Base-by-base conservation (phyloP, 2,329 filamentous ascomycete genomes). In the Ophiostoma tasmaniense region DNA sequence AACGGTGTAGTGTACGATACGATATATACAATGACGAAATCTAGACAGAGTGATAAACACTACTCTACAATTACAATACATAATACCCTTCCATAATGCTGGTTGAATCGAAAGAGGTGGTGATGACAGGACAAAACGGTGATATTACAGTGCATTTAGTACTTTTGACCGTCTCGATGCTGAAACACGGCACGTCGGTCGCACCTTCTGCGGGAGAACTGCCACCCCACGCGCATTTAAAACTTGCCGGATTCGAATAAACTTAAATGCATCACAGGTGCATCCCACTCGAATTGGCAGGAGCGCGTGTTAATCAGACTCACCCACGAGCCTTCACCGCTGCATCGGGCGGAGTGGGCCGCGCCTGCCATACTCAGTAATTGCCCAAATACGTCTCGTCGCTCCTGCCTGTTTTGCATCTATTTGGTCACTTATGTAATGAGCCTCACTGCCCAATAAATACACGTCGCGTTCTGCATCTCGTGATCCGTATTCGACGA, bases 1-100 rank as follows among this genome's bases (percentile, higher is more conserved):
- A 64, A 39, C 30, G 61, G 61, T 37, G 59, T 5, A 11, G 61
- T 64, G 61, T 64, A 64, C 61, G 61, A 64, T 64, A 64, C 55
- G 50, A 55, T 55, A 55, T 55, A 59, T 59, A 55, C 50, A n/a
- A 55, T 55, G 8, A 55, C 22, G n/a, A 55, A 25, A 28, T 55
- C 50, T 28, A 33, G 55, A 61, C 55, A 33, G 55, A 13, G 50
- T 25, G 22, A 14, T 11, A 2, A 5, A 55, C n/a, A 55, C 50
- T 14, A 22, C 22, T 55, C 42, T 55, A 55, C n/a, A 55, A 55
- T 10, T 55, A 55, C 50, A 28, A 61, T 61, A 33, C 8, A 61
- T 14, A 61, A 61, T 61, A 61, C 55, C 55, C 55, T n/a, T 61
- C 55, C 25, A 61, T 7, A 4, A 61, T 61, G 25, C 22, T 59